phyloP scores from a whole-genome alignment of 352 stramenopile genomes.

The Phytophthora citricola region DNA sequence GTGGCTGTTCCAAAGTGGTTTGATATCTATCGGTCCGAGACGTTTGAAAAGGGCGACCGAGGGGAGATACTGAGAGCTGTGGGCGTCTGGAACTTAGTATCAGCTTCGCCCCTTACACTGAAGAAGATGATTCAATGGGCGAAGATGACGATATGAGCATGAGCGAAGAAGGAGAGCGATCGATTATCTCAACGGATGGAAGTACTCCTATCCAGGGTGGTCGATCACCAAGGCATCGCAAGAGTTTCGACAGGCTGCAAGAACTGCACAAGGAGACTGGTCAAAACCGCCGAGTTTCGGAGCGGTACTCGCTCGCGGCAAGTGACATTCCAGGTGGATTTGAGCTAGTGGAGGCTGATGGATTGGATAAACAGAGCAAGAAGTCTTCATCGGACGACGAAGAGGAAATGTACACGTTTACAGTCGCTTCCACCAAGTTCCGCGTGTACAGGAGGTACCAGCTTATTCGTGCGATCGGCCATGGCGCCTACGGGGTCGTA shows the following conservation, averaged over 20 bases:
- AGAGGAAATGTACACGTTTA: constrained; percentile 87
- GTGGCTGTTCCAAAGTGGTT: constrained; percentile 81
- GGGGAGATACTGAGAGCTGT: constrained; percentile 41
- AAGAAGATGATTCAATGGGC: constrained; percentile 51
- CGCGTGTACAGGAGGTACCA: constrained; percentile 85
- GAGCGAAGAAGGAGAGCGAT: constrained; percentile 31
- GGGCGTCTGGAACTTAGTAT: constrained; percentile 82
- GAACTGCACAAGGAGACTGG: constrained; percentile 79
- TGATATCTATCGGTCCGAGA: constrained; percentile 66
- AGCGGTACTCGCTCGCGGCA: constrained; percentile 35
- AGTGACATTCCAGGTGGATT: constrained; percentile 20
- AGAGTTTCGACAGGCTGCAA: constrained; percentile 80
- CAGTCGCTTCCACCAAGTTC: constrained; percentile 85
- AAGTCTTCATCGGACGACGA: constrained; percentile 26
- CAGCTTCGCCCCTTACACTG: constrained; percentile 71
- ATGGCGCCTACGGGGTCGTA: constrained; percentile 82
- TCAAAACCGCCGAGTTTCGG: constrained; percentile 45
- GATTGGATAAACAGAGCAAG: constrained; percentile 20
- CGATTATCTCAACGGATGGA: constrained; percentile 23
- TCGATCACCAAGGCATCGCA: constrained; percentile 60
- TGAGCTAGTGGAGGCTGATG: constrained; percentile 31
- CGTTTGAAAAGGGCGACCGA: constrained; percentile 41
- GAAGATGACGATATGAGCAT: constrained; percentile 40
- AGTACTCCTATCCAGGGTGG: constrained; percentile 22
- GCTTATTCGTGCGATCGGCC: constrained; percentile 81